Evolutionary conservation across 306 rosid species (phyloP), one percentile per base, ranked within the genome.

Genomic region (Gillenia trifoliata): DNA sequence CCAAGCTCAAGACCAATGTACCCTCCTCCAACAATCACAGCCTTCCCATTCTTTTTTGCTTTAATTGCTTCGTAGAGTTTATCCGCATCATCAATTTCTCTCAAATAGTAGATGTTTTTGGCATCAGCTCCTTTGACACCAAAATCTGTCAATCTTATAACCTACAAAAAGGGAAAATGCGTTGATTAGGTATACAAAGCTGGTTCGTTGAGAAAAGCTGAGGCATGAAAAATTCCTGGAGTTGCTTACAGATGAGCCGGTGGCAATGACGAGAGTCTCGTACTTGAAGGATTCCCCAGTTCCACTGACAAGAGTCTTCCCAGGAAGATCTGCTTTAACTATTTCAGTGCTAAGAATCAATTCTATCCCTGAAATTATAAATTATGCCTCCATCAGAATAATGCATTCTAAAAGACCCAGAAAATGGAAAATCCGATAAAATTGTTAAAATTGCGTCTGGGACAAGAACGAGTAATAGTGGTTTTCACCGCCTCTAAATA

Each of bases 91-190:
- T 89, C 96, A 81, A 94, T 70, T 75, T 94, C 98, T 82, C 99
- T 92, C 86, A 94, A 84, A 81, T 94, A 94, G 81, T 87, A 87
- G 70, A 94, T 94, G 84, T 92, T 94, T 83, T 94, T 94, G 64
- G 99, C 95, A 75, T 90, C 92, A 82, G 99, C 99, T 73, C 99
- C 99, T 92, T 86, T 75, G 29, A 92, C 96, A 49, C 97, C 97
- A 73, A 94, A 94, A 79, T 94, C 98, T 15, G 92, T 16, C 85
- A 94, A 70, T 82, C 84, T 89, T 34, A 92, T 84, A 81, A 94
- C 99, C 99, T 94, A 84, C 67, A 68, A 77, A 76, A 78, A 64
- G 45, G 78, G 40, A 26, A 70, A 64, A 47, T 5, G 11, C 6
- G 61, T 45, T 65, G 71, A 70, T 75, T 17, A 70, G 23, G 59